Evolutionary conservation across 345 rosid species (phyloP), one percentile per base, ranked within the genome.

Genomic region (Salix koriyanagi): DNA sequence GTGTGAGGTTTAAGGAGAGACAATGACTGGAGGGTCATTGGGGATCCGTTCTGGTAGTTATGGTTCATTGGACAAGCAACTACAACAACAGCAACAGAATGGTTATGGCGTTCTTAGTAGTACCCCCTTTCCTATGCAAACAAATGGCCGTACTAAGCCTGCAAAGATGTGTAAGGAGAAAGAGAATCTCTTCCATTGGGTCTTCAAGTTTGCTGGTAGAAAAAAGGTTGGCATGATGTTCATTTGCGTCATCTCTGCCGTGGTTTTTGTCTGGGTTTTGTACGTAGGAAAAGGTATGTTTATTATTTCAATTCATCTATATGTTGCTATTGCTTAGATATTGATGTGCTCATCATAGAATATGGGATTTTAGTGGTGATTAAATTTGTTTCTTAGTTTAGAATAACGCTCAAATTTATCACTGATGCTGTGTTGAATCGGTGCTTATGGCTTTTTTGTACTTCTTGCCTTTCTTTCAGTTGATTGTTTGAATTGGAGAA

Each of bases 221-320:
- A 96, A 89, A 87, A 94, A 91, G 82, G 90, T 96, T 7, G 98
- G 99, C 78, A 96, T 92, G 99, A 76, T 91, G 81, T 86, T 96
- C 39, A 95, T 96, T 75, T 92, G 92, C 79, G 50, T 85, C 44
- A 86, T 94, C 84, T 94, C 99, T 9, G 94, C 96, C 18, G 90
- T 90, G 4, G 96, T 92, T 85, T 92, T 94, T 79, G 65, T 89
- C 67, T 90, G 97, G 85, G 97, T 92, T 44, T 81, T 96, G 73
- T 94, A 88, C 74, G 88, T 92, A 60, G 97, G 97, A 25, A 96
- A 94, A 94, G 98, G 99, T 91, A 39, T 52, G 89, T 50, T 79
- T 65, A 19, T 36, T 28, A 66, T 14, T 81, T 41, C 44, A 8
- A 41, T 42, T 19, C 52, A 23, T 44, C 37, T 61, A 30, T 28